Percentiles rank a stretch among this genome's conserved stretches.
These are phyloP conservation scores for Mucor racemosus DNA, from an alignment of 371 early-diverging fungal genomes.

Conservation along the genomic window DNA sequence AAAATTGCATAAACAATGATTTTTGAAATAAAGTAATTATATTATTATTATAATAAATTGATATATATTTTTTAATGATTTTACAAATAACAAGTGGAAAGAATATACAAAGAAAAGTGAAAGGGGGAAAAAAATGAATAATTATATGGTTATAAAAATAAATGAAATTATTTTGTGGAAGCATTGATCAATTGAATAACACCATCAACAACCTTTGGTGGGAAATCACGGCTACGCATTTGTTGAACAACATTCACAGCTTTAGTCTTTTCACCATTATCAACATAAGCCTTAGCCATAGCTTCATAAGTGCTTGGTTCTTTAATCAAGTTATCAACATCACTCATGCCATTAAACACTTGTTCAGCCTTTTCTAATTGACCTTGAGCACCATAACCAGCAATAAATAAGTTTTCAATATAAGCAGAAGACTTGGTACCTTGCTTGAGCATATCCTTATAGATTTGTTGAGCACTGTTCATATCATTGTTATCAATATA, in stretches of 20 bases:
- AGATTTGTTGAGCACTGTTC: constrained; percentile 49
- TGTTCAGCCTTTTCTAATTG: constrained; percentile 64
- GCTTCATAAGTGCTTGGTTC: constrained; percentile 70
- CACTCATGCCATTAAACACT: constrained; percentile 61
- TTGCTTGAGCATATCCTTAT: constrained; percentile 44
- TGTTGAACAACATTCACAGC: constrained; percentile 40
- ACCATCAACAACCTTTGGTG: constrained; percentile 42
- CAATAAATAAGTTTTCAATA: constrained; percentile 67
- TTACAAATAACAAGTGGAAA: neutral
- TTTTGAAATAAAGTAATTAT: no score
- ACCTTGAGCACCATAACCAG: constrained; percentile 73
- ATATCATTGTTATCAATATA: constrained; percentile 57
- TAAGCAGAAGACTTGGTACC: constrained; percentile 55
- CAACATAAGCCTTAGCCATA: constrained; percentile 61
- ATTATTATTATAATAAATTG: neutral
- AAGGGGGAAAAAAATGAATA: neutral
- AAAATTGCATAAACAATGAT: no score
- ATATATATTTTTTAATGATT: neutral
- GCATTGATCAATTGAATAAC: constrained; percentile 30
- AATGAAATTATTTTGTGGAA: neutral
- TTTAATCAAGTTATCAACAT: constrained; percentile 37
- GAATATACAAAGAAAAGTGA: neutral
- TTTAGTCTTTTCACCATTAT: constrained; percentile 44
- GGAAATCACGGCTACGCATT: constrained; percentile 44
- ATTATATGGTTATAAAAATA: neutral